phyloP scores from a whole-genome alignment of 2,329 filamentous ascomycete species.

The Alternaria triticimaculans region DNA sequence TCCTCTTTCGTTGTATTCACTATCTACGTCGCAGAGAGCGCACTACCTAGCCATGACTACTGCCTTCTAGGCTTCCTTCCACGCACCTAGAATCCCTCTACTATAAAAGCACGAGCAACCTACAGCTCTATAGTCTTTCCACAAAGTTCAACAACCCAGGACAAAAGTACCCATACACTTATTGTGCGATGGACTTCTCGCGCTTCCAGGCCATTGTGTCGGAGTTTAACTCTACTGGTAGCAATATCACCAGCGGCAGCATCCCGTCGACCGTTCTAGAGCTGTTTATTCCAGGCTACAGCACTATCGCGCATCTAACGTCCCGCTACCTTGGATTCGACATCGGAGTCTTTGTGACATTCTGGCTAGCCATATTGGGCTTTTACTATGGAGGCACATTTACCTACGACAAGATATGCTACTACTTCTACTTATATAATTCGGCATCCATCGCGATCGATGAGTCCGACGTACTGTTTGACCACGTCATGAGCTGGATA shows the following conservation, averaged over 20 bases:
- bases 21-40: too few species aligned
- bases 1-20: background rate
- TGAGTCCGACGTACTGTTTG: background rate
- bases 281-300: constrained; percentile 51
- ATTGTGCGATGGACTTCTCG: constrained; percentile 30
- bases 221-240: constrained; percentile 7
- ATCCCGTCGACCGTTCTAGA: constrained; percentile 58
- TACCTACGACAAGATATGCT: constrained; percentile 36
- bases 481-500: constrained; percentile 51
- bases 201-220: constrained; percentile 19
- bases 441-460: background rate
- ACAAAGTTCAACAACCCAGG: background rate
- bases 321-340: constrained; percentile 55
- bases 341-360: constrained; percentile 56
- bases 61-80: background rate
- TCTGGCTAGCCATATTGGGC: constrained; percentile 51
- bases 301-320: constrained; percentile 47
- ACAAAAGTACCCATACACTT: background rate
- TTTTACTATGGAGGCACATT: constrained; percentile 47
- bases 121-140: background rate
- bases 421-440: background rate
- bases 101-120: background rate
- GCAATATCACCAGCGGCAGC: constrained; percentile 19
- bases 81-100: background rate
- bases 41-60: too few species aligned